phyloP scores from a whole-genome alignment of 352 stramenopile species.

The Achlya hypogyna region DNA sequence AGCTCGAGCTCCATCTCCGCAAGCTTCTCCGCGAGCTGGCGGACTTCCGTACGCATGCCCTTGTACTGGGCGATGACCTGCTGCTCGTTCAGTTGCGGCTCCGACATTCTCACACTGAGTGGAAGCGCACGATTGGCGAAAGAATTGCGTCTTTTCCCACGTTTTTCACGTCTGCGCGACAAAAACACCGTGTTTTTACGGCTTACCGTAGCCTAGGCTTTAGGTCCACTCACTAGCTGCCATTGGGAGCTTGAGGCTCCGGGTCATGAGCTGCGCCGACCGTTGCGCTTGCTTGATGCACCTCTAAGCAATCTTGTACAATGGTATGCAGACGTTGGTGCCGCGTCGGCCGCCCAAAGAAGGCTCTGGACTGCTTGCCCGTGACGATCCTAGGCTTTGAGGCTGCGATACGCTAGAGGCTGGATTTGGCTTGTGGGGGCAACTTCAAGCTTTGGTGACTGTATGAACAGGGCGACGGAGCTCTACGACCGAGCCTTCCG shows the following conservation, averaged over 20 bases:
- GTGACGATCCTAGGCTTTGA: no score
- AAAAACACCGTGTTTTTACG: neutral
- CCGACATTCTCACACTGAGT: neutral
- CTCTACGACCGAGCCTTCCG: constrained; percentile 63
- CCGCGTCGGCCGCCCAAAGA: no score
- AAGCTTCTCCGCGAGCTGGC: constrained; percentile 79
- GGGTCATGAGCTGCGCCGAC: no score
- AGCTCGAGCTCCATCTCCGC: constrained; percentile 76
- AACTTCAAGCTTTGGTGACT: neutral
- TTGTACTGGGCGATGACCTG: constrained; percentile 83
- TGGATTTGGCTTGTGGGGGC: no score
- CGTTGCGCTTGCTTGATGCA: no score
- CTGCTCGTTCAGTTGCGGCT: constrained; percentile 62
- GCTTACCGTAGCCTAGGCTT: no score
- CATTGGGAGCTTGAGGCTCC: no score
- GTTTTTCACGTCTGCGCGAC: neutral
- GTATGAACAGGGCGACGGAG: constrained; percentile 28
- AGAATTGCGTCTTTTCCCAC: neutral
- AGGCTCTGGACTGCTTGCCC: no score
- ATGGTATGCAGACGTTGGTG: no score
- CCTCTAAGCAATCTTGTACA: no score
- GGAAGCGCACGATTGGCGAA: neutral
- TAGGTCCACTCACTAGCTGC: no score
- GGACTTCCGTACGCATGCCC: constrained; percentile 70
- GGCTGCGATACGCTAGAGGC: no score